Conservation (phyloP, 202 grass and related monocot species). For the Zizania palustris region DNA sequence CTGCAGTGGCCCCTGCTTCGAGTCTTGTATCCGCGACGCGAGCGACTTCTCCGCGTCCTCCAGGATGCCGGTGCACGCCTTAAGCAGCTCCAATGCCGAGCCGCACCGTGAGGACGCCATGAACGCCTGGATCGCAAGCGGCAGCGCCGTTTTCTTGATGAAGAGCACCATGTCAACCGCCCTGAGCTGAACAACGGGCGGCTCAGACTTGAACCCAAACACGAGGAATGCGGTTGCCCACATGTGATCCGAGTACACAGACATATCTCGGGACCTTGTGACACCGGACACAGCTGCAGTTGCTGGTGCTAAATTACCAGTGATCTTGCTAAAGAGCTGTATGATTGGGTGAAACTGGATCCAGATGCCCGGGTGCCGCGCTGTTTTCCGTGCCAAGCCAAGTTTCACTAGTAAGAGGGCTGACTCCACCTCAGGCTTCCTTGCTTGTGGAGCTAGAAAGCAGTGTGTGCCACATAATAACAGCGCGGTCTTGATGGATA, state of each 20-base stretch:
- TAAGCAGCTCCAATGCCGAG: slow-evolving; percentile 67
- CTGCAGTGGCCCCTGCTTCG: slow-evolving; percentile 46
- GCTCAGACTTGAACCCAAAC: slow-evolving; percentile 72
- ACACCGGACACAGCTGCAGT: slow-evolving; percentile 52
- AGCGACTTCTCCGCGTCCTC: slow-evolving; percentile 71
- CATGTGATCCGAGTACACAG: slow-evolving; percentile 55
- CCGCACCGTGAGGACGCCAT: slow-evolving; percentile 62
- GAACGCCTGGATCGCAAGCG: slow-evolving; percentile 60
- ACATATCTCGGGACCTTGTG: slow-evolving; percentile 50
- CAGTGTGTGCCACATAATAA: slow-evolving; percentile 56
- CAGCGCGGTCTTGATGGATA: slow-evolving; percentile 45
- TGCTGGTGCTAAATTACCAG: slow-evolving; percentile 42
- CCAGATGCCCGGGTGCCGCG: slow-evolving; percentile 58
- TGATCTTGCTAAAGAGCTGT: slow-evolving; percentile 59
- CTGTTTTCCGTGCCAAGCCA: slow-evolving; percentile 56
- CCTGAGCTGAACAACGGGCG: slow-evolving; percentile 61
- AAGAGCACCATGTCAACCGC: slow-evolving; percentile 58
- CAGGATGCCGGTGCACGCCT: slow-evolving; percentile 67
- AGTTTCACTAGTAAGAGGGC: slow-evolving; percentile 62
- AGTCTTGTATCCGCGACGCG: slow-evolving; percentile 48
- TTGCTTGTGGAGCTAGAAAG: slow-evolving; percentile 49
- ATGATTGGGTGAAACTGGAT: slow-evolving; percentile 62
- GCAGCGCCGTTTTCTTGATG: slow-evolving; percentile 63
- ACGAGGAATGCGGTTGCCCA: slow-evolving; percentile 73
- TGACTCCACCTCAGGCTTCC: slow-evolving; percentile 61